phyloP scores from a whole-genome alignment of 1,139 yeast species.

The Casaregolazyma suthepensis region DNA sequence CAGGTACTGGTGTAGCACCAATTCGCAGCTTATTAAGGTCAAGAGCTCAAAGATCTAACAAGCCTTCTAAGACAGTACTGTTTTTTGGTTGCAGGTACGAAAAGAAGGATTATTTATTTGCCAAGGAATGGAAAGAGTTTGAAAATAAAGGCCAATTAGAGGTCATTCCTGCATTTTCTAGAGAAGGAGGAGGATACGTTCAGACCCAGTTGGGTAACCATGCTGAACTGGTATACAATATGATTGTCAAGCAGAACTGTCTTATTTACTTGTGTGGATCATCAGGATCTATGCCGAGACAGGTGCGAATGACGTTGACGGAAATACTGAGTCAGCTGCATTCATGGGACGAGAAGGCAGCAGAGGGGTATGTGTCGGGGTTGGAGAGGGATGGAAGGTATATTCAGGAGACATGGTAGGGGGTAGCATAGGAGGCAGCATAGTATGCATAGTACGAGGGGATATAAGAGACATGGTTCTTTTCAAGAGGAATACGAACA shows the following conservation, averaged over 20 bases:
- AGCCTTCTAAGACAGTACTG: constrained; percentile 29
- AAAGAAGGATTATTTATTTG: constrained; percentile 64
- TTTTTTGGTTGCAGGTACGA: constrained; percentile 74
- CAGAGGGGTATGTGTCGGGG: constrained; percentile 44
- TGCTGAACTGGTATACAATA: constrained; percentile 42
- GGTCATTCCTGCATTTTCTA: constrained; percentile 54
- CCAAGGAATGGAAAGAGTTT: constrained; percentile 45
- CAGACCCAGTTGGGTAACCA: constrained; percentile 61
- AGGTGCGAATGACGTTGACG: constrained; percentile 71
- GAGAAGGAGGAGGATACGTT: constrained; percentile 49
- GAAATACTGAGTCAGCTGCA: constrained; percentile 45
- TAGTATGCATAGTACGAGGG: too few species aligned
- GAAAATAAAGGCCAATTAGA: constrained; percentile 33
- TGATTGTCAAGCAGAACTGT: constrained; percentile 52
- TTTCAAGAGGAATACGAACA: too few species aligned
- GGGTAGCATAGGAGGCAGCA: too few species aligned
- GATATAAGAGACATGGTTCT: too few species aligned
- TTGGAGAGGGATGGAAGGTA: constrained; percentile 69
- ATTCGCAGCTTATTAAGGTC: constrained; percentile 56
- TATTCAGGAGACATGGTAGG: constrained; percentile 86
- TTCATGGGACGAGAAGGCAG: constrained; percentile 40
- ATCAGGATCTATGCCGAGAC: constrained; percentile 91
- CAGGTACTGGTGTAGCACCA: constrained; percentile 95
- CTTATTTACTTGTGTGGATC: constrained; percentile 81
- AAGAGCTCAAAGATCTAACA: constrained; percentile 9